Evolutionary conservation across 306 rosid species (phyloP).

Genomic region (Corylus heterophylla): DNA sequence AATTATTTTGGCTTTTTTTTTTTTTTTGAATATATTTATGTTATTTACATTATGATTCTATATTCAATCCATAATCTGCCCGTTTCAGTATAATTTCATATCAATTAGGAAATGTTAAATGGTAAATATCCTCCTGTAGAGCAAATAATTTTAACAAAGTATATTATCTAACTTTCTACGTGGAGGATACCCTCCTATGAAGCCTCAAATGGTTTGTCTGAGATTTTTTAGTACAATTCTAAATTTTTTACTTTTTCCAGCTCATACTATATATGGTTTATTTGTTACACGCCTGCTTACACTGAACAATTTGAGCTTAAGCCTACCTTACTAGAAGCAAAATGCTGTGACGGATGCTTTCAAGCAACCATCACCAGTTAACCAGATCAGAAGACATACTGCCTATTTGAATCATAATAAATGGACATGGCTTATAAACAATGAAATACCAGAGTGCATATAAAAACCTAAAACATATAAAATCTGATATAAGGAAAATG

Average conservation of each 20-base stretch:
- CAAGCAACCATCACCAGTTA: not conserved
- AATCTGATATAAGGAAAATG: not conserved
- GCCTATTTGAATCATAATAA: not conserved
- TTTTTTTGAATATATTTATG: no score
- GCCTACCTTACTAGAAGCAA: not conserved
- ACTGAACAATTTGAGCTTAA: not conserved
- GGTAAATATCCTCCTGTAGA: not conserved
- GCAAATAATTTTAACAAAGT: not conserved
- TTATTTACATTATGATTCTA: not conserved
- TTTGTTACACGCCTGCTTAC: not conserved
- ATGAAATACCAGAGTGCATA: not conserved
- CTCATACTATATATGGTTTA: not conserved
- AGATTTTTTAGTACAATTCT: not conserved
- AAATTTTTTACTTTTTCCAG: not conserved
- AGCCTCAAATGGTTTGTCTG: not conserved
- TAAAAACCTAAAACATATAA: not conserved
- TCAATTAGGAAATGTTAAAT: not conserved
- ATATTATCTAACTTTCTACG: not conserved
- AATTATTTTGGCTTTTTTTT: no score
- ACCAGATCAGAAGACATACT: not conserved
- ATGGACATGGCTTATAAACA: not conserved
- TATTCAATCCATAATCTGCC: not conserved
- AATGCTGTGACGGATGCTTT: not conserved
- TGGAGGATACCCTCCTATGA: not conserved
- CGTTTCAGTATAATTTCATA: not conserved